Evolutionary conservation across 2,329 filamentous ascomycete species (phyloP).

Genomic region (Fusarium incarnatum): DNA sequence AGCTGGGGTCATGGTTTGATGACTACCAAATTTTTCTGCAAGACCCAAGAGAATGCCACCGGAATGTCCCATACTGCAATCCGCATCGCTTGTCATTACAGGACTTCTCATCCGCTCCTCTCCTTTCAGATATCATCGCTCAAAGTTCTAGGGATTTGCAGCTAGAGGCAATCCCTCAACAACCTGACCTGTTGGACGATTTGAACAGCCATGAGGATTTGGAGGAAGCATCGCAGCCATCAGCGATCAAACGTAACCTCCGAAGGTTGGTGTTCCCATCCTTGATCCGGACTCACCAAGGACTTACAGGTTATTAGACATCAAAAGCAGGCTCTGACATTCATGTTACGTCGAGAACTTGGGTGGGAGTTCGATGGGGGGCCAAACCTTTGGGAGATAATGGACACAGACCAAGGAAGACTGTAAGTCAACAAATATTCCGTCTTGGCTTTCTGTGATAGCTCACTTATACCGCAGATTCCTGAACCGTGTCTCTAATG

Average conservation of each 20-base stretch:
- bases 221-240: slow-evolving; percentile 47
- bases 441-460: too few species aligned
- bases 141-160: not conserved
- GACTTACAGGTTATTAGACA: slow-evolving; percentile 48
- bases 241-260: slow-evolving; percentile 37
- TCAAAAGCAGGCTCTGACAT: slow-evolving; percentile 58
- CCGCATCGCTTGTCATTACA: slow-evolving; percentile 50
- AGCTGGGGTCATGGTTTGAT: slow-evolving; percentile 49
- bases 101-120: not conserved
- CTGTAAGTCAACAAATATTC: slow-evolving; percentile 27
- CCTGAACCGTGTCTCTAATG: slow-evolving; percentile 50
- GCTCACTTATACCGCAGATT: slow-evolving; percentile 42
- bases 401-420: slow-evolving; percentile 31
- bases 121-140: not conserved
- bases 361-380: slow-evolving; percentile 50
- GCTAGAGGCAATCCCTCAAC: slow-evolving; percentile 10
- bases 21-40: slow-evolving; percentile 50
- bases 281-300: fast-evolving
- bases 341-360: slow-evolving; percentile 54
- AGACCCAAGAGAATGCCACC: slow-evolving; percentile 48
- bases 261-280: slow-evolving; percentile 33
- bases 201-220: slow-evolving; percentile 45
- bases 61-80: slow-evolving; percentile 50
- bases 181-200: slow-evolving; percentile 42
- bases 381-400: slow-evolving; percentile 52